Evolutionary conservation across 352 stramenopile genomes (phyloP).

Genomic region (Pseudoperonospora humuli): DNA sequence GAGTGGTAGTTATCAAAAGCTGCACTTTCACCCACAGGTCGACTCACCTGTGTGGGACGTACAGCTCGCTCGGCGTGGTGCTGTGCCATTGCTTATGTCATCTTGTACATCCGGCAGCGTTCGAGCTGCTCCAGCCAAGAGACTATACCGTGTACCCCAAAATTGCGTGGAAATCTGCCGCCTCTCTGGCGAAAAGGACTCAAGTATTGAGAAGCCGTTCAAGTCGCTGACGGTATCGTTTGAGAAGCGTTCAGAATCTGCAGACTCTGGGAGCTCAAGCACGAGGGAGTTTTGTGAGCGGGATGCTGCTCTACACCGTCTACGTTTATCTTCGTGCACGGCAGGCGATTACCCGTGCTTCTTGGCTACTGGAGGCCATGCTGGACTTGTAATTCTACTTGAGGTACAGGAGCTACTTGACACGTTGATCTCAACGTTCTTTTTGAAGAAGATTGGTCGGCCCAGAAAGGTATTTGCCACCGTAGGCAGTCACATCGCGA

Average conservation of each 20-base stretch:
- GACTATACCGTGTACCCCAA: constrained; percentile 51
- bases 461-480: constrained; percentile 35
- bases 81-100: constrained; percentile 47
- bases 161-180: constrained; percentile 67
- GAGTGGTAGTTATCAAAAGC: constrained; percentile 72
- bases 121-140: constrained; percentile 50
- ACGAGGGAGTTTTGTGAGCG: constrained; percentile 67
- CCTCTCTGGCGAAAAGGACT: constrained; percentile 41
- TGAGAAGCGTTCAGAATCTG: constrained; percentile 32
- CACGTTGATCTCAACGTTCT: constrained; percentile 43
- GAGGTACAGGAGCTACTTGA: constrained; percentile 59
- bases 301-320: constrained; percentile 65
- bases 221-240: constrained; percentile 55
- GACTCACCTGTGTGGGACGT: constrained; percentile 82
- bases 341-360: constrained; percentile 47
- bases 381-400: constrained; percentile 64
- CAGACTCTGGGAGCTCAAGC: constrained; percentile 30
- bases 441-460: constrained; percentile 49
- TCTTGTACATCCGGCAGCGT: constrained; percentile 65
- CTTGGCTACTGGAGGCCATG: constrained; percentile 55
- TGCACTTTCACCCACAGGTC: constrained; percentile 77
- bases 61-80: constrained; percentile 41
- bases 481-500: constrained; percentile 3
- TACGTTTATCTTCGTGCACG: constrained; percentile 43
- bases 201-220: constrained; percentile 43